These are phyloP conservation scores for Calonectria naviculata DNA, from an alignment of 2,329 filamentous ascomycete species.

Conservation along the genomic window DNA sequence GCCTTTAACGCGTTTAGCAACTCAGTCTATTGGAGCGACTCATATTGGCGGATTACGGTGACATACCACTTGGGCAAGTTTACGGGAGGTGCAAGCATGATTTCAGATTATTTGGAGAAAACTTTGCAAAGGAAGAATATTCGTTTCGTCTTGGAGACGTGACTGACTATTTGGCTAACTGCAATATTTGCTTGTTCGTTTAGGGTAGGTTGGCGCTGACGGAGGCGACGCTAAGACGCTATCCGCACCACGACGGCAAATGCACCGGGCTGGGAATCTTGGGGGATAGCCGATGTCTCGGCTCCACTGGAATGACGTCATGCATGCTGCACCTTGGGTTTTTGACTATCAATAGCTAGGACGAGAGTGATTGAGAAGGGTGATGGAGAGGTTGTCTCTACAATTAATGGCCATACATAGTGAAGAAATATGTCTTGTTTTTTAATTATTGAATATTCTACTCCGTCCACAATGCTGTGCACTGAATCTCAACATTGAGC, in stretches of 20 bases:
- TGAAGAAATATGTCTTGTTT: background rate
- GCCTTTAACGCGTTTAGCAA: slow-evolving; percentile 63
- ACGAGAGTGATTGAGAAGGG: no score
- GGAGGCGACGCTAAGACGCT: background rate
- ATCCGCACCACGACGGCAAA: background rate
- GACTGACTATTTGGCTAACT: background rate
- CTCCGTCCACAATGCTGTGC: background rate
- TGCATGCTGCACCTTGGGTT: background rate
- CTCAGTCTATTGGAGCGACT: no score
- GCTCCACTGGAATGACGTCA: background rate
- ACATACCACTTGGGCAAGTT: slow-evolving; percentile 70
- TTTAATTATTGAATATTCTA: background rate
- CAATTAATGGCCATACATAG: no score
- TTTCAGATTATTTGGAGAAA: background rate
- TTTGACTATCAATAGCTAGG: background rate
- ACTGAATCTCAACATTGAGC: background rate
- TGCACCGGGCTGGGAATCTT: background rate
- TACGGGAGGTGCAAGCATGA: slow-evolving; percentile 62
- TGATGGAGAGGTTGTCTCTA: no score
- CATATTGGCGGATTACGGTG: background rate
- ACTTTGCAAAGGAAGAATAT: background rate
- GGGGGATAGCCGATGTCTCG: background rate
- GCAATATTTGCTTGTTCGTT: background rate
- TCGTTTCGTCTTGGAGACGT: background rate
- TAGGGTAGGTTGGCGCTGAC: background rate